These are phyloP conservation scores for Flammula alnicola DNA, from an alignment of 1,284 basidiomycete species.

Conservation along the genomic window DNA sequence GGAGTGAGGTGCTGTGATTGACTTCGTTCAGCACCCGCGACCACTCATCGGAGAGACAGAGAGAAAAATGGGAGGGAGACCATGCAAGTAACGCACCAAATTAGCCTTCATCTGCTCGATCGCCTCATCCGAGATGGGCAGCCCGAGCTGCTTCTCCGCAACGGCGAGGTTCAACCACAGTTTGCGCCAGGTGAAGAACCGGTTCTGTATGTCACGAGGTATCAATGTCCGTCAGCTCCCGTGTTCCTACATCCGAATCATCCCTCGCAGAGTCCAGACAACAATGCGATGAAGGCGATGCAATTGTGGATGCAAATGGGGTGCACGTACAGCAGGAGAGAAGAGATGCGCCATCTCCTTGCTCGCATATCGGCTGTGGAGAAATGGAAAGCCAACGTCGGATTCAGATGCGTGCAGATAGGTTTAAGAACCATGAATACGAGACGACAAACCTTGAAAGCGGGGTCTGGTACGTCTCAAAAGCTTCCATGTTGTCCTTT, in stretches of 20 bases:
- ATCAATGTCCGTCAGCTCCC: too few relatives aligned
- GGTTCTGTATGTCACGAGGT: conserved; percentile 67
- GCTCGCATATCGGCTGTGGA: conserved; percentile 92
- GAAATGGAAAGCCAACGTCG: not conserved
- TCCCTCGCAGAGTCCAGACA: too few relatives aligned
- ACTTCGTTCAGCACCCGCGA: too few relatives aligned
- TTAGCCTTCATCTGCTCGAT: conserved; percentile 94
- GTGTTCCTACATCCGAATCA: too few relatives aligned
- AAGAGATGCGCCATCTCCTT: conserved; percentile 98
- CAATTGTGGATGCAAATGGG: not conserved
- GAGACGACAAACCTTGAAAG: conserved; percentile 61
- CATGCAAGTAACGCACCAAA: conserved; percentile 69
- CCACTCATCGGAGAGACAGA: too few relatives aligned
- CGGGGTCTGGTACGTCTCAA: conserved; percentile 76
- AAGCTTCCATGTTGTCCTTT: conserved; percentile 60
- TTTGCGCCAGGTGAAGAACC: conserved; percentile 96
- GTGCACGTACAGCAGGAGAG: conserved; percentile 75
- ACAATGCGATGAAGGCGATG: too few relatives aligned
- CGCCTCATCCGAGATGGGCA: conserved; percentile 89
- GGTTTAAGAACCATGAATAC: not conserved
- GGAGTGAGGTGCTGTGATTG: conserved; percentile 83
- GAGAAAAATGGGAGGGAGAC: too few relatives aligned
- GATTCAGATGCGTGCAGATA: conserved; percentile 4
- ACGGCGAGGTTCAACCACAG: conserved; percentile 97
- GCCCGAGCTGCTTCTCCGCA: conserved; percentile 94